phyloP scores from a whole-genome alignment of 306 rosid genomes.

The Lathyrus aphaca region DNA sequence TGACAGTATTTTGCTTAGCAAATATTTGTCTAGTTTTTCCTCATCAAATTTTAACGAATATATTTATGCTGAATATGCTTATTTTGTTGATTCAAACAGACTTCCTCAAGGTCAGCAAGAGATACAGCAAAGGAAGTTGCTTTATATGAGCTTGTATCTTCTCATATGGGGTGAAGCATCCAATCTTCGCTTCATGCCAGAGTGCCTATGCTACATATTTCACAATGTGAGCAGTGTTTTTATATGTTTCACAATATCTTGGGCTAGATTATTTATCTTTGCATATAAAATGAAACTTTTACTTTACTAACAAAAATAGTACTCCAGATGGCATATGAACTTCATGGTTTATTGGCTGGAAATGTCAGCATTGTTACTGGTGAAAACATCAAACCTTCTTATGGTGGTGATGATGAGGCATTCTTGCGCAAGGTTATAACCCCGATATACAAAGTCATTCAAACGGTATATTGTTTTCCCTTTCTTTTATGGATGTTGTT shows the following conservation, averaged over 20 bases:
- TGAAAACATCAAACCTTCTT: constrained; percentile 96
- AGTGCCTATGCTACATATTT: constrained; percentile 90
- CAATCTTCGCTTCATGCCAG: constrained; percentile 93
- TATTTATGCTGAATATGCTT: constrained; percentile 32
- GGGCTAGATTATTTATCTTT: constrained; percentile 22
- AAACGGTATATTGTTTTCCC: constrained; percentile 52
- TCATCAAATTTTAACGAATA: constrained; percentile 16
- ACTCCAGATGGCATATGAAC: constrained; percentile 91
- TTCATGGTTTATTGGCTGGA: constrained; percentile 96
- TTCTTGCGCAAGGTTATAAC: constrained; percentile 85
- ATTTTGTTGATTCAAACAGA: constrained; percentile 49
- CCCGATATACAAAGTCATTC: constrained; percentile 79
- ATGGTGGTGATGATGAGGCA: constrained; percentile 98
- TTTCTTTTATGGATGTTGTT: constrained; percentile 27
- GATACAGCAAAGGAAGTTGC: constrained; percentile 84
- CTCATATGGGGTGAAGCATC: constrained; percentile 98
- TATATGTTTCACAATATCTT: constrained; percentile 27
- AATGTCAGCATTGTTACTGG: constrained; percentile 98
- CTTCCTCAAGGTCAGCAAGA: constrained; percentile 89
- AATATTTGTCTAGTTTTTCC: constrained; percentile 13
- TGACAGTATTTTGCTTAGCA: constrained; percentile 8
- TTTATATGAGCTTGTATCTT: constrained; percentile 93
- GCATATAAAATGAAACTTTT: constrained; percentile 24
- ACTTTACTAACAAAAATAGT: neutral
- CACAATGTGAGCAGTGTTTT: constrained; percentile 70